These are phyloP conservation scores for Pneumocystis murina DNA, from an alignment of 1,139 yeast species.

Conservation along the genomic window DNA sequence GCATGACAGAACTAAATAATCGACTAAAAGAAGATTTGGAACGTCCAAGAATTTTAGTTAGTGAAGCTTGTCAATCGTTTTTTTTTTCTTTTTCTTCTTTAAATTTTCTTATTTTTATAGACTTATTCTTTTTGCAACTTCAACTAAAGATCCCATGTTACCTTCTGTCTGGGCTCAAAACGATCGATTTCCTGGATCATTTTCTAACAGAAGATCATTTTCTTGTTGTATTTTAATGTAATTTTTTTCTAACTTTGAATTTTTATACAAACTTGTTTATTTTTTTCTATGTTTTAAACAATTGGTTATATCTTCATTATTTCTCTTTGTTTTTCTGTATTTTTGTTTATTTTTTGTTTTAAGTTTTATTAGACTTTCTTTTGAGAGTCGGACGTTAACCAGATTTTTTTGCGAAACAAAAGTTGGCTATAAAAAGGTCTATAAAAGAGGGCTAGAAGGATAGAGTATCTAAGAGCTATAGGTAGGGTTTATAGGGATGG, in stretches of 20 bases:
- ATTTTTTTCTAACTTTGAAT: background rate
- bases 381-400: too few species aligned
- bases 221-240: constrained; percentile 10
- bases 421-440: background rate
- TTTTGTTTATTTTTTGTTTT: too few species aligned
- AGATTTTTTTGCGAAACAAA: too few species aligned
- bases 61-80: constrained; percentile 16
- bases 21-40: constrained; percentile 15
- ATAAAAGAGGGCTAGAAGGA: background rate
- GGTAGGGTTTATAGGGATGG: constrained; percentile 1
- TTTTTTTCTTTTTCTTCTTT: background rate
- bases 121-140: constrained; percentile 13
- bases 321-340: too few species aligned
- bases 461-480: background rate
- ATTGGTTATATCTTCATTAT: too few species aligned
- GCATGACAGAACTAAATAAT: constrained; percentile 13
- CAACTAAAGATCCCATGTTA: constrained; percentile 15
- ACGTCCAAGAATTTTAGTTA: constrained; percentile 15
- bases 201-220: constrained; percentile 8
- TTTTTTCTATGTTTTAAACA: too few species aligned
- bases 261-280: background rate
- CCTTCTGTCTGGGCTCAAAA: constrained; percentile 16
- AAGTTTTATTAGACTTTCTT: too few species aligned
- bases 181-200: constrained; percentile 15
- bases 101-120: constrained; percentile 4